Evolutionary conservation across 106 monocot genomes (phyloP).

Genomic region (Acorus gramineus): DNA sequence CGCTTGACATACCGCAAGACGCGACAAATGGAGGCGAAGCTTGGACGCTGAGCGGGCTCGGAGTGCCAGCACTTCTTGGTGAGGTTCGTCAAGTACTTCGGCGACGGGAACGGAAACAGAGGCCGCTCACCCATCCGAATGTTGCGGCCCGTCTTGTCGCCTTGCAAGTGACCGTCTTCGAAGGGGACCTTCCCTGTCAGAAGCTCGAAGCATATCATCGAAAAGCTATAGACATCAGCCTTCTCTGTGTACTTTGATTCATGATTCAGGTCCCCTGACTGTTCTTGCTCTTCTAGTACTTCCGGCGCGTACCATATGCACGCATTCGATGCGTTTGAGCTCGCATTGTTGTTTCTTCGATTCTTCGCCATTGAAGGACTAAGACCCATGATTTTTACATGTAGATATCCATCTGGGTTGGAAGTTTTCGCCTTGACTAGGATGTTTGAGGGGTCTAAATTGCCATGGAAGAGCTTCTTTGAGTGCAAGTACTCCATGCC

Average conservation of each 20-base stretch:
- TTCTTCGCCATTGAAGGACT: constrained; percentile 18
- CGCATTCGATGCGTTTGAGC: constrained; percentile 5
- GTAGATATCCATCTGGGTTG: constrained; percentile 35
- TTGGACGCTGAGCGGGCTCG: constrained; percentile 60
- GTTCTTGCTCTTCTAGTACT: constrained; percentile 31
- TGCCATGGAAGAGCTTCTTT: constrained; percentile 43
- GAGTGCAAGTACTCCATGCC: constrained; percentile 83
- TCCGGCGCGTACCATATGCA: constrained; percentile 72
- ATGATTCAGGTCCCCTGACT: neutral
- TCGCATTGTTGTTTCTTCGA: constrained; percentile 11
- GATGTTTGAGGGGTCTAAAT: constrained; percentile 52
- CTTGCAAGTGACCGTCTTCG: constrained; percentile 75
- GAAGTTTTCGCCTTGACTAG: constrained; percentile 27
- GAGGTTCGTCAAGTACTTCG: constrained; percentile 62
- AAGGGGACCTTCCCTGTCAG: constrained; percentile 68
- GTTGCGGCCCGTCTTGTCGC: constrained; percentile 84
- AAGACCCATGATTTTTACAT: constrained; percentile 32
- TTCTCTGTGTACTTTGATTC: constrained; percentile 41
- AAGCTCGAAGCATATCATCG: constrained; percentile 56
- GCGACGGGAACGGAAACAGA: constrained; percentile 60
- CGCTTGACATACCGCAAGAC: constrained; percentile 69
- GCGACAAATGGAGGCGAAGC: constrained; percentile 65
- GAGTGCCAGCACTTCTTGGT: constrained; percentile 79
- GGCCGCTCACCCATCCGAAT: constrained; percentile 73
- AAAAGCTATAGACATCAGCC: constrained; percentile 68